These are phyloP conservation scores for Saccharomycopsis sp. DNA, from an alignment of 805 yeast genomes.

Conservation along the genomic window DNA sequence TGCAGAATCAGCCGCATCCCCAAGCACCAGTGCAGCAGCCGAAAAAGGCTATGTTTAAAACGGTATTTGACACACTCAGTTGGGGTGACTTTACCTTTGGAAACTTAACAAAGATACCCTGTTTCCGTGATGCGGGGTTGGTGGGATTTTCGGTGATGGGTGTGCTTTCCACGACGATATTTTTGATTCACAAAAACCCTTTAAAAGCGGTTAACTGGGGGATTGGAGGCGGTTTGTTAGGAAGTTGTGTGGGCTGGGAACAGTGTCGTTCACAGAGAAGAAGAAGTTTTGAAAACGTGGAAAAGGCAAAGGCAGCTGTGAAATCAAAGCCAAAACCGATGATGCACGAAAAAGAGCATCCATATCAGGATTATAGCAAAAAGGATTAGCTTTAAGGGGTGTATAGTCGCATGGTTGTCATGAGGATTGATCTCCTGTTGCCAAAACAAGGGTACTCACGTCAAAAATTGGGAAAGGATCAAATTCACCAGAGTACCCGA, in stretches of 20 bases:
- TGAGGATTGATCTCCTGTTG: no score
- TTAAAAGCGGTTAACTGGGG: conserved; percentile 73
- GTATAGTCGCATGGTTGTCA: no score
- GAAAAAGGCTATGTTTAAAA: conserved; percentile 28
- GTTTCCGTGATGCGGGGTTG: conserved; percentile 73
- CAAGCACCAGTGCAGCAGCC: background rate
- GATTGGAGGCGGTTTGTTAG: conserved; percentile 69
- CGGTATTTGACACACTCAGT: conserved; percentile 39
- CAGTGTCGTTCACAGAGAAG: conserved; percentile 75
- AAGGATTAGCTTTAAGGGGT: background rate
- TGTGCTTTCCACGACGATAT: conserved; percentile 61
- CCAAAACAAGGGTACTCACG: no score
- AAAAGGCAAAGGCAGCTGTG: conserved; percentile 48
- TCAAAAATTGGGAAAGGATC: no score
- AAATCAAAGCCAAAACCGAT: conserved; percentile 14
- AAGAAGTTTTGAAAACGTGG: conserved; percentile 59
- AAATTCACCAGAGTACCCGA: no score
- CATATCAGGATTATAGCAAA: background rate
- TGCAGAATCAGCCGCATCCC: conserved; percentile 24
- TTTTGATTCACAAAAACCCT: conserved; percentile 58
- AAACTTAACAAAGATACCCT: conserved; percentile 55
- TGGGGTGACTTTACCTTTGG: conserved; percentile 46
- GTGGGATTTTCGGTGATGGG: conserved; percentile 70
- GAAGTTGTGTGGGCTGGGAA: conserved; percentile 86
- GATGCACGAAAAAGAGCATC: conserved; percentile 10